These are phyloP conservation scores for Amyloporia xantha DNA, from an alignment of 768 basidiomycete genomes.

Conservation along the genomic window DNA sequence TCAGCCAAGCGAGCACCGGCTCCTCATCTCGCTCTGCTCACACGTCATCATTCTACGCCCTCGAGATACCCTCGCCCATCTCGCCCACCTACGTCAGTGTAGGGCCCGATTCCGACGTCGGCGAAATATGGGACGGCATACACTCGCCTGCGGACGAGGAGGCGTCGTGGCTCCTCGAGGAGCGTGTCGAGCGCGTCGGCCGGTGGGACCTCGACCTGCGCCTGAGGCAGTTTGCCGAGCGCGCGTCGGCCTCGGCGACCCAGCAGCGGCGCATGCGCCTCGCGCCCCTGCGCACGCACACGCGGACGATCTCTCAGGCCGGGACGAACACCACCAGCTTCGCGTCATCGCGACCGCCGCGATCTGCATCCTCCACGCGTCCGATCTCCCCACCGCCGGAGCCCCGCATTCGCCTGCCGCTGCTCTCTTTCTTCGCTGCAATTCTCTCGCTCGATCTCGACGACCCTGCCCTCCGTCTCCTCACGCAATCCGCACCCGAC, in stretches of 20 bases:
- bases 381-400: constrained; percentile 14
- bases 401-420: constrained; percentile 28
- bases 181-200: constrained; percentile 14
- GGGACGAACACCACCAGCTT: constrained; percentile 6
- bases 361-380: constrained; percentile 4
- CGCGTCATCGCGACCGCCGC: too few species aligned
- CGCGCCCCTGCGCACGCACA: constrained; percentile 9
- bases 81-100: background rate
- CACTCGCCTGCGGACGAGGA: constrained; percentile 7
- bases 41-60: background rate
- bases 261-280: background rate
- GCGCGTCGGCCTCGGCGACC: background rate
- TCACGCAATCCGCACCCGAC: constrained; percentile 24
- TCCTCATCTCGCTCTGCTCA: too few species aligned
- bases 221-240: background rate
- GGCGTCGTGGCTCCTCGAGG: constrained; percentile 18
- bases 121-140: constrained; percentile 20
- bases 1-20: background rate
- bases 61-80: background rate
- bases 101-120: constrained; percentile 11
- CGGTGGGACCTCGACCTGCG: constrained; percentile 10
- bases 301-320: too few species aligned
- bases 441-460: constrained; percentile 34
- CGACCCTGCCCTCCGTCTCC: constrained; percentile 31
- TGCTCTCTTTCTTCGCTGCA: constrained; percentile 31